phyloP scores from a whole-genome alignment of 1,284 basidiomycete genomes.

The Cutaneotrichosporon sp. region DNA sequence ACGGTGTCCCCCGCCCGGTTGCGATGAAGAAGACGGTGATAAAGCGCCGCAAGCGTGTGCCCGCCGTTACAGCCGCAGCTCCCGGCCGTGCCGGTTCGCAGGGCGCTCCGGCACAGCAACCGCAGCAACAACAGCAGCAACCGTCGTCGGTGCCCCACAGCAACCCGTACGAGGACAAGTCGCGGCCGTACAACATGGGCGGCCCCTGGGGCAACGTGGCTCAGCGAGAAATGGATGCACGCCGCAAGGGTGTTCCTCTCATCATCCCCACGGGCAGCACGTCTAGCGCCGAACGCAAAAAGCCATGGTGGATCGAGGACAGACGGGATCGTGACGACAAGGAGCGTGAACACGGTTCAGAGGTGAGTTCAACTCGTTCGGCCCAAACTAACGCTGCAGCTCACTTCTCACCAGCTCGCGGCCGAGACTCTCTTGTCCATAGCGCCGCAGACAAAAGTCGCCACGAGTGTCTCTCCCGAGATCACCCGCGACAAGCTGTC shows the following conservation, averaged over 20 bases:
- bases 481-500: slow-evolving; percentile 22
- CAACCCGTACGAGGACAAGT: slow-evolving; percentile 18
- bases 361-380: slow-evolving; percentile 10
- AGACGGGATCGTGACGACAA: slow-evolving; percentile 17
- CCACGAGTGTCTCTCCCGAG: slow-evolving; percentile 23
- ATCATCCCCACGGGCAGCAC: slow-evolving; percentile 12
- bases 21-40: slow-evolving; percentile 99
- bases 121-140: background rate
- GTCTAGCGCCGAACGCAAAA: slow-evolving; percentile 28
- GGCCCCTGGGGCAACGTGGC: slow-evolving; percentile 10
- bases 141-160: background rate
- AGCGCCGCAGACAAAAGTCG: slow-evolving; percentile 34
- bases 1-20: slow-evolving; percentile 92
- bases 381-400: slow-evolving; percentile 16
- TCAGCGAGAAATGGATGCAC: slow-evolving; percentile 11
- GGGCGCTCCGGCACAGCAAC: slow-evolving; percentile 4
- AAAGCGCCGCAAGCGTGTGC: slow-evolving; percentile 93
- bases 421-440: slow-evolving; percentile 47
- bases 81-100: slow-evolving; percentile 14
- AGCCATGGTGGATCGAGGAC: slow-evolving; percentile 42
- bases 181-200: slow-evolving; percentile 12
- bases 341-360: slow-evolving; percentile 15
- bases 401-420: slow-evolving; percentile 44
- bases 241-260: slow-evolving; percentile 23
- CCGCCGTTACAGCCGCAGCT: slow-evolving; percentile 55